Evolutionary conservation across 1,284 basidiomycete species (phyloP), one percentile per base, ranked within the genome.

Genomic region (Athelia sp.): DNA sequence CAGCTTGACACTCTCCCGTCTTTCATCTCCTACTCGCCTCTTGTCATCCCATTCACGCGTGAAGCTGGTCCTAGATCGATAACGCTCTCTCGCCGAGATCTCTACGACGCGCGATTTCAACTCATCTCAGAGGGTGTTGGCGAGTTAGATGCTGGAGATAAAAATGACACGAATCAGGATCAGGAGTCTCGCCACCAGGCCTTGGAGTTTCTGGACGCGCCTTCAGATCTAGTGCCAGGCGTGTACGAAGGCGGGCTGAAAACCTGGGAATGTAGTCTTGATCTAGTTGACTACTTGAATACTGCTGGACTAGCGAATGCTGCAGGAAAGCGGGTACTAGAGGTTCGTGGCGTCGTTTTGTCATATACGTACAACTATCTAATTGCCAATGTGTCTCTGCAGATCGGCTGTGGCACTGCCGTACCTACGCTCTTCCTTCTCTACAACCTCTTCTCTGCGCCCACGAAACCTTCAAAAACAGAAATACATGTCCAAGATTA

Each of bases 231-330:
- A 11, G 81, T 98, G 10, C 91, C 94, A 1, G 87, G 93, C 0
- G 77, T 94, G 0, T 98, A 99, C 61, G 96, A 98, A 68, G 96
- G 97, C 14, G 96, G 96, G 0, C 66, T 99, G 49, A 98, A 98
- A 69, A 98, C 94, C 2, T 99, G 96, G 96, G 96, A 99, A 66
- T 97, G 93, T 54, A 90, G 91, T 32, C 67, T 95, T 14, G 96
- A 98, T 66, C 75, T 99, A 0, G 90, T 88, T 0, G 75, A 73
- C 40, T 82, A 78, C 57, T 67, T 82, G 24, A 67, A 72, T 57
- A 54, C 64, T 23, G 55, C 73, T 14, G 57, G 69, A 35, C 59
- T 47, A 52, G 43, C 17, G 44, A 53, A n/a, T n/a, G n/a, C n/a
- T 50, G 49, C 67, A 3, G 79, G 81, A 0, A 76, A 72, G 55